Conservation (phyloP, 2,329 filamentous ascomycete genomes). For the Aspergillus tamarii region DNA sequence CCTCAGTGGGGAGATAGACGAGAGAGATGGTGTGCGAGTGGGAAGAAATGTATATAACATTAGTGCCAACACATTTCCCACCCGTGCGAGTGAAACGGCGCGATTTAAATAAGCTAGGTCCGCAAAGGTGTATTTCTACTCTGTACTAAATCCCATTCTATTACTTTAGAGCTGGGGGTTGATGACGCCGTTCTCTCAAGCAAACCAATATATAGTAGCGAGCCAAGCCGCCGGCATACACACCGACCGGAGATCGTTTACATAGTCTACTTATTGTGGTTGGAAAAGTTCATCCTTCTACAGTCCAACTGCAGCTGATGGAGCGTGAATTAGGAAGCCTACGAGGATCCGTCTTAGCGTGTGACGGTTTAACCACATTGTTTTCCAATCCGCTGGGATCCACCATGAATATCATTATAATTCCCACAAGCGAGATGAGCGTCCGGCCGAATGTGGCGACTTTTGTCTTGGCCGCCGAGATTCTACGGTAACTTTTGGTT, state of each 20-base stretch:
- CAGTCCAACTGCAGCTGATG: neutral
- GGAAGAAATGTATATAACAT: neutral
- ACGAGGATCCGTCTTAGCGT: neutral
- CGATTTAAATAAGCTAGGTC: neutral
- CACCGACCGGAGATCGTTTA: neutral
- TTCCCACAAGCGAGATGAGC: neutral
- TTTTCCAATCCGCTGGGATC: neutral
- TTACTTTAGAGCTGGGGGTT: neutral
- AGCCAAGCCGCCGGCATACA: neutral
- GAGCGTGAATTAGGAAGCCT: neutral
- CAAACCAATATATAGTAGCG: neutral
- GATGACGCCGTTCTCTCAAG: neutral
- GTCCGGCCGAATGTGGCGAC: neutral
- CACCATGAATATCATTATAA: neutral
- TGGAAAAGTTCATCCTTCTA: neutral
- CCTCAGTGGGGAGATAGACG: no score
- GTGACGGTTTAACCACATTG: neutral
- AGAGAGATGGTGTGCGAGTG: neutral
- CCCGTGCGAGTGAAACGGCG: neutral
- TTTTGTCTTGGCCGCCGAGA: neutral
- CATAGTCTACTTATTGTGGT: neutral
- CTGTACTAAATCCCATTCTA: neutral
- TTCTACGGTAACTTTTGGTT: neutral
- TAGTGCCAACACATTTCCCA: neutral
- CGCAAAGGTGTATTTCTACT: neutral